These are phyloP conservation scores for Apiotrichum siamense DNA, from an alignment of 1,284 basidiomycete genomes.

Conservation along the genomic window DNA sequence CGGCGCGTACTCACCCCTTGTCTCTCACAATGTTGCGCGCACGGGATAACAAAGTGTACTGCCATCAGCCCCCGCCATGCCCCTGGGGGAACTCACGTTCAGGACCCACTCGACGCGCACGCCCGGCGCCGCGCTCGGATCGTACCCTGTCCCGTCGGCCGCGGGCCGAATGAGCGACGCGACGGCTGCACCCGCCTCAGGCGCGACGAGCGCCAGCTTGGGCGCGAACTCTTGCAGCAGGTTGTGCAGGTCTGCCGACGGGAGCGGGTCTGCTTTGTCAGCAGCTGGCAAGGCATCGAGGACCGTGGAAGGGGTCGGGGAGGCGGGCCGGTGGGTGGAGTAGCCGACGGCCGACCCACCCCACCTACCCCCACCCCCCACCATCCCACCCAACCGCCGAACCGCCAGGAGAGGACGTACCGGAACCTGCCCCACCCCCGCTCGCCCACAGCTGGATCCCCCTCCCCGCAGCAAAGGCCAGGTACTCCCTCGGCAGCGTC, in stretches of 20 bases:
- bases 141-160: constrained; percentile 26
- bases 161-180: constrained; percentile 20
- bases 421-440: constrained; percentile 40
- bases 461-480: constrained; percentile 31
- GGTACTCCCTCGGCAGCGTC: constrained; percentile 38
- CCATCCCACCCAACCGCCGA: too few species aligned
- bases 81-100: constrained; percentile 27
- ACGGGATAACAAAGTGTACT: constrained; percentile 44
- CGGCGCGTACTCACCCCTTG: constrained; percentile 36
- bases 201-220: constrained; percentile 12
- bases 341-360: constrained; percentile 18
- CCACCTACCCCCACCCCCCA: constrained; percentile 41
- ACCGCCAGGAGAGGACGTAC: too few species aligned
- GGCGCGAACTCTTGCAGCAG: constrained; percentile 40
- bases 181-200: not conserved
- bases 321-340: not conserved
- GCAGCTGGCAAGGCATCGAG: not conserved
- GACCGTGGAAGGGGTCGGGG: not conserved
- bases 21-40: constrained; percentile 44
- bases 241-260: constrained; percentile 43
- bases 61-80: not conserved
- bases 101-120: constrained; percentile 42
- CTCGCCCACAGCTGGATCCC: constrained; percentile 45
- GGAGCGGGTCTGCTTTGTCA: constrained; percentile 36
- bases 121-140: constrained; percentile 13